phyloP scores from a whole-genome alignment of 495 filamentous ascomycete genomes.

The Hypoxylon perforatum region DNA sequence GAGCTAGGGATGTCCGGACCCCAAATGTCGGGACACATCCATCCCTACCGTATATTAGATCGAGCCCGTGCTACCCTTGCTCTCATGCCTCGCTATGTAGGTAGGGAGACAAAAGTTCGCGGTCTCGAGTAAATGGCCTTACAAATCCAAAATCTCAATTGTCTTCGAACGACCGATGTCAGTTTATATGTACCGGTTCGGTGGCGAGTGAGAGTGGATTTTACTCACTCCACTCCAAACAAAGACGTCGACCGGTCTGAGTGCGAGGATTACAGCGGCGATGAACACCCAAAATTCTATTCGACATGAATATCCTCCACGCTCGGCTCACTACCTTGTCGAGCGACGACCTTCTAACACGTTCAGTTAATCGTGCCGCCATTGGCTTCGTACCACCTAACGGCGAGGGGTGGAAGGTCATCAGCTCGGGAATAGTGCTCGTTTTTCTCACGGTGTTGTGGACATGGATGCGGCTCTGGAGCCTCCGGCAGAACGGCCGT shows the following conservation, averaged over 20 bases:
- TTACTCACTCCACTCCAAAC: slow-evolving; percentile 9
- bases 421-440: slow-evolving; percentile 19
- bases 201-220: slow-evolving; percentile 13
- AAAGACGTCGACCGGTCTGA: slow-evolving; percentile 6
- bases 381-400: slow-evolving; percentile 33
- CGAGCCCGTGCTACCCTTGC: slow-evolving; percentile 8
- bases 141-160: background rate
- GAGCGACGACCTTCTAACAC: slow-evolving; percentile 9
- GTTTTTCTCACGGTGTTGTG: slow-evolving; percentile 32
- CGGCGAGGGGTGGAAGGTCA: slow-evolving; percentile 27
- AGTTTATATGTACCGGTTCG: slow-evolving; percentile 21
- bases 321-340: slow-evolving; percentile 15
- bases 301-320: slow-evolving; percentile 33
- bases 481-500: slow-evolving; percentile 25
- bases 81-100: slow-evolving; percentile 14
- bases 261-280: slow-evolving; percentile 12
- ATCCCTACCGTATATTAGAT: slow-evolving; percentile 26
- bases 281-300: background rate
- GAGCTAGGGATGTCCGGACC: slow-evolving; percentile 21
- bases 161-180: background rate
- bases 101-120: slow-evolving; percentile 10
- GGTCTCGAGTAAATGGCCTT: slow-evolving; percentile 5
- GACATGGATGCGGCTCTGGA: slow-evolving; percentile 37
- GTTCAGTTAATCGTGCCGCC: slow-evolving; percentile 6
- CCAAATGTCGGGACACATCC: slow-evolving; percentile 19